phyloP scores from a whole-genome alignment of 805 yeast species.

The Candida railenensis region DNA sequence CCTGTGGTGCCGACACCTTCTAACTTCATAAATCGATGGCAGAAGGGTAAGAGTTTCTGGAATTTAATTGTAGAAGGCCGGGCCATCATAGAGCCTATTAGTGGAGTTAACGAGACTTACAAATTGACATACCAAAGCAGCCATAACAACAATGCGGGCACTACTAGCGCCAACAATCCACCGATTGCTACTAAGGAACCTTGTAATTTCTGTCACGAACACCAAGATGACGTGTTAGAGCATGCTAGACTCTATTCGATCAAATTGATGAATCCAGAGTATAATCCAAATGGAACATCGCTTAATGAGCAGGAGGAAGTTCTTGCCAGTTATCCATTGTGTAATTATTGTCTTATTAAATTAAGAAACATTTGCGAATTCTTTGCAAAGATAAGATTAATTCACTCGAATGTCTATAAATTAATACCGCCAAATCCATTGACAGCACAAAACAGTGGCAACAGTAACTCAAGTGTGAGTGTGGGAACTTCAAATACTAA shows the following conservation, averaged over 20 bases:
- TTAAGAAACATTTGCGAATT: slow-evolving; percentile 82
- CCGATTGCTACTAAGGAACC: slow-evolving; percentile 74
- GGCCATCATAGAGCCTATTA: slow-evolving; percentile 81
- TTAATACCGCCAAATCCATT: slow-evolving; percentile 28
- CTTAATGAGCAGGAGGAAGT: slow-evolving; percentile 22
- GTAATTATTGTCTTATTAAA: slow-evolving; percentile 77
- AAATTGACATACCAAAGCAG: slow-evolving; percentile 37
- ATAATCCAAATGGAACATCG: slow-evolving; percentile 23
- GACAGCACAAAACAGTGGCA: neutral
- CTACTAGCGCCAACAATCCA: neutral
- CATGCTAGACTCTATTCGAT: slow-evolving; percentile 77
- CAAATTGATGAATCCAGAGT: slow-evolving; percentile 43
- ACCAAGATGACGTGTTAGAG: slow-evolving; percentile 63
- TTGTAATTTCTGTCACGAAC: slow-evolving; percentile 85
- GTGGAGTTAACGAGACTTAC: slow-evolving; percentile 77
- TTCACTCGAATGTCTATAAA: slow-evolving; percentile 57
- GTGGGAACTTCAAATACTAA: neutral
- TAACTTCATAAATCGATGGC: slow-evolving; percentile 42
- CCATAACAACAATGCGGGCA: slow-evolving; percentile 12
- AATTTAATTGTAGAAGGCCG: slow-evolving; percentile 73
- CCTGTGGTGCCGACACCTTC: slow-evolving; percentile 50
- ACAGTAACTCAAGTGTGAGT: neutral
- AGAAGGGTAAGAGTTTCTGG: slow-evolving; percentile 52
- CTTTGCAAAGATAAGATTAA: slow-evolving; percentile 69
- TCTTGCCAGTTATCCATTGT: slow-evolving; percentile 59